These are phyloP conservation scores for Puccinia polysora DNA, from an alignment of 1,284 basidiomycete genomes.

Conservation along the genomic window DNA sequence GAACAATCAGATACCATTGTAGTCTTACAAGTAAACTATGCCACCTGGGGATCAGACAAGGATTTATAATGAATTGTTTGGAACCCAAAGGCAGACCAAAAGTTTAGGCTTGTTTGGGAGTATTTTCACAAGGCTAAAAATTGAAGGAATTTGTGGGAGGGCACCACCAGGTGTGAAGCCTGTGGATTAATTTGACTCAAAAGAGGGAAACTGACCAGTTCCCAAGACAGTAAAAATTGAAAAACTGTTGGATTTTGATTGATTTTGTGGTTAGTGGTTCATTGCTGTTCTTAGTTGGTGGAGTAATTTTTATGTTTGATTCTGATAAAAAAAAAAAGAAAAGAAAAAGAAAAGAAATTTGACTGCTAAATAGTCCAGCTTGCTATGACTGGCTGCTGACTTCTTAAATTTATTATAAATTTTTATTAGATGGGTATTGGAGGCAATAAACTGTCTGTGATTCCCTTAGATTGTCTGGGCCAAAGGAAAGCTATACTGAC, in stretches of 20 bases:
- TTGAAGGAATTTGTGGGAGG: conserved; percentile 58
- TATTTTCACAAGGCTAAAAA: conserved; percentile 59
- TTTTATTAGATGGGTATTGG: conserved; percentile 60
- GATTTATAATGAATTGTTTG: too few species aligned
- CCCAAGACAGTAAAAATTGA: conserved; percentile 57
- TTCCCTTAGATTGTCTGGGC: conserved; percentile 59
- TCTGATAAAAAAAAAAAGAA: conserved; percentile 64
- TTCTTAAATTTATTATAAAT: conserved; percentile 60
- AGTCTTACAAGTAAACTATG: conserved; percentile 65
- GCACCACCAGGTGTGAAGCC: conserved; percentile 53
- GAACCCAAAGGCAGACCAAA: conserved; percentile 63
- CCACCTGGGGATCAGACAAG: conserved; percentile 61
- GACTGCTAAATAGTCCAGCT: conserved; percentile 61
- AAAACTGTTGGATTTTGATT: conserved; percentile 60
- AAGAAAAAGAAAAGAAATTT: too few species aligned
- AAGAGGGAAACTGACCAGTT: conserved; percentile 50
- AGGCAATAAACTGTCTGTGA: conserved; percentile 56
- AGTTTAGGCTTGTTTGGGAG: conserved; percentile 59
- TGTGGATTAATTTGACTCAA: conserved; percentile 51
- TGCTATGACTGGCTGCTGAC: conserved; percentile 58
- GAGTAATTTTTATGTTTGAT: conserved; percentile 65
- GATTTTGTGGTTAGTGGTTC: conserved; percentile 60
- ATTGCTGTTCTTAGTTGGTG: conserved; percentile 60
- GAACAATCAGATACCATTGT: too few species aligned
- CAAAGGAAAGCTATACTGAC: conserved; percentile 60